Conservation (phyloP, 2,329 filamentous ascomycete genomes). For the Fonsecaea pugnacius region DNA sequence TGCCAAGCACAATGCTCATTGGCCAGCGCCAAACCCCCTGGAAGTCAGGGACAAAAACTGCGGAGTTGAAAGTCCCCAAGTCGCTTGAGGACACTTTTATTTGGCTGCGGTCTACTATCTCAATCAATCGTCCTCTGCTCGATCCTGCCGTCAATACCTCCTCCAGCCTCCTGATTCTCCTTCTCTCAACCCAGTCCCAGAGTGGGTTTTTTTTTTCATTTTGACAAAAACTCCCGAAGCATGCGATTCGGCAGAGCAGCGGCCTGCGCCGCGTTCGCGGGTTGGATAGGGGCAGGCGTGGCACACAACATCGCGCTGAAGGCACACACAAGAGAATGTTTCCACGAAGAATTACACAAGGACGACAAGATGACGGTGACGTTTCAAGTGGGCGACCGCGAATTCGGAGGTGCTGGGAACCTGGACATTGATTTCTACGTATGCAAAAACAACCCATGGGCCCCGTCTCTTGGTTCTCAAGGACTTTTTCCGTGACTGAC, state of each 20-base stretch:
- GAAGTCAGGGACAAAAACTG: slow-evolving; percentile 15
- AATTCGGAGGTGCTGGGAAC: slow-evolving; percentile 93
- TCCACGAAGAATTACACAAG: slow-evolving; percentile 88
- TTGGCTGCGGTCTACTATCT: background rate
- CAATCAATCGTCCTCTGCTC: background rate
- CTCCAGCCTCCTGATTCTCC: background rate
- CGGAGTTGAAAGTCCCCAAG: slow-evolving; percentile 9
- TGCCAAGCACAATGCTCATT: slow-evolving; percentile 16
- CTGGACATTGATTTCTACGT: slow-evolving; percentile 99
- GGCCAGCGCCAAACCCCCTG: background rate
- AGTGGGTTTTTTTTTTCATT: background rate
- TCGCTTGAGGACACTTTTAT: slow-evolving; percentile 16
- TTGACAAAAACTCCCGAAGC: background rate
- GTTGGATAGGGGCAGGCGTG: slow-evolving; percentile 62
- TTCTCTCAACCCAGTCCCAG: background rate
- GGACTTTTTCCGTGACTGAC: background rate
- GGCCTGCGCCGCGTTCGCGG: slow-evolving; percentile 59
- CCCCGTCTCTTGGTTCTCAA: background rate
- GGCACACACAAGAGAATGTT: slow-evolving; percentile 94
- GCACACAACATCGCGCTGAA: slow-evolving; percentile 97
- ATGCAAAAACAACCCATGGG: slow-evolving; percentile 44
- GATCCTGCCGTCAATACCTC: background rate
- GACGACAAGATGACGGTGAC: slow-evolving; percentile 99
- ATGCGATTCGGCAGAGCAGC: slow-evolving; percentile 50
- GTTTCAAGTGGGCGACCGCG: slow-evolving; percentile 95